Evolutionary conservation across 495 filamentous ascomycete genomes (phyloP), one percentile per base, ranked within the genome.

Genomic region (Glonium stellatum): DNA sequence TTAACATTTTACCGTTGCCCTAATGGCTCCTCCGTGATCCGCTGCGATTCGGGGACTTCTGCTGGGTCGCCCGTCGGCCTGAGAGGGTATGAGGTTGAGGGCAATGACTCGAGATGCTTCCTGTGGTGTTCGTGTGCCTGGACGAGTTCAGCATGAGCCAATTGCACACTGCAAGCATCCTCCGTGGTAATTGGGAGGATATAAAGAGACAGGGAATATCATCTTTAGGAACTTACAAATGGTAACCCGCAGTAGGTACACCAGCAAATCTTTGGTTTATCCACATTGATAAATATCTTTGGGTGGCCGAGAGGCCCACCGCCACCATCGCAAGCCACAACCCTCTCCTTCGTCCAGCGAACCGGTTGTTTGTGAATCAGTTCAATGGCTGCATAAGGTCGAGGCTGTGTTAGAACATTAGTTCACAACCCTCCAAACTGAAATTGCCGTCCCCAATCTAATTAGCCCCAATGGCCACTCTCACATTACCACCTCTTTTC

Each of bases 361-460:
- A 98, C 93, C 8, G 90, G 93, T 74, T 97, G 88, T 75, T 88
- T 85, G 79, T 98, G 93, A 68, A 98, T 95, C 71, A 98, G 82
- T 59, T 95, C 88, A 62, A 97, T 97, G 52, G 93, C 93, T 18
- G 93, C 86, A 63, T 83, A 80, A 6, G 93, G 89, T 72, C 83
- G 84, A 18, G 93, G 93, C 91, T 98, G 75, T 22, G 62, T 50
- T 44, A 37, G 4, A 50, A 23, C 9, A 36, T 55, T 34, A 55
- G 36, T 21, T 61, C 23, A 61, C 54, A 53, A 39, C 18, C 50
- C n/a, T 55, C 54, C 27, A 53, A 25, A 42, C 18, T 53, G 23
- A 25, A 55, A 34, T 61, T 15, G 18, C 6, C 44, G 13, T 48
- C 13, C 5, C 44, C 22, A 22, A 22, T 18, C 44, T 22, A 48